Evolutionary conservation across 2,329 filamentous ascomycete species (phyloP).

Genomic region (Penicillium crustosum): DNA sequence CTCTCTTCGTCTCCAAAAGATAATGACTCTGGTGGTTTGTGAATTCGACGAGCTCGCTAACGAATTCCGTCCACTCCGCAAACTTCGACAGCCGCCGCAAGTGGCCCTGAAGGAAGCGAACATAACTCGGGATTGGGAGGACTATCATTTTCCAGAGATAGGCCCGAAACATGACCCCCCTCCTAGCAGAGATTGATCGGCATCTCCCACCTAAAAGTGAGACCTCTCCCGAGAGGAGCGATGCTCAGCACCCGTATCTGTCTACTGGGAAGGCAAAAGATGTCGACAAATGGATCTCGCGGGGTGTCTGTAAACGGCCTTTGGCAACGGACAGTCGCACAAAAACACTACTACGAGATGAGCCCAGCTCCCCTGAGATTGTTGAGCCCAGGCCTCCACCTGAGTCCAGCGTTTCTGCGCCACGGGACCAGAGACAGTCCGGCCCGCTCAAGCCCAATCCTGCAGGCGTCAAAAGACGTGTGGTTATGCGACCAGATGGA

Average conservation of each 20-base stretch:
- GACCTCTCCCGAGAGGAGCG: not conserved
- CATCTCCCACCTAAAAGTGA: not conserved
- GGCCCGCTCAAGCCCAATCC: not conserved
- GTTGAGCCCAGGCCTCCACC: not conserved
- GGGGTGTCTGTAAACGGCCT: not conserved
- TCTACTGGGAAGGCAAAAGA: not conserved
- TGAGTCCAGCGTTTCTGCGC: not conserved
- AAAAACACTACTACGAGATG: not conserved
- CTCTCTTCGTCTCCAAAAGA: not conserved
- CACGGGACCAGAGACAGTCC: not conserved
- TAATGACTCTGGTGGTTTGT: conserved; percentile 3
- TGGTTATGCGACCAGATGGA: not conserved
- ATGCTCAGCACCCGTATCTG: not conserved
- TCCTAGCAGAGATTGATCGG: not conserved
- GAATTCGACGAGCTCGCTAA: not conserved
- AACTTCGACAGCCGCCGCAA: conserved; percentile 1
- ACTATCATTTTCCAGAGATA: not conserved
- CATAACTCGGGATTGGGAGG: not conserved
- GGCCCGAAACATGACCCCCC: not conserved
- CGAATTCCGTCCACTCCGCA: not conserved
- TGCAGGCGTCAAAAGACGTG: not conserved
- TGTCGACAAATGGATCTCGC: conserved; percentile 3
- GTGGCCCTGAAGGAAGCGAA: not conserved
- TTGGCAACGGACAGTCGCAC: not conserved
- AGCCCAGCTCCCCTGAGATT: not conserved